phyloP scores from a whole-genome alignment of 2,329 filamentous ascomycete species.

The Chalara sp. region DNA sequence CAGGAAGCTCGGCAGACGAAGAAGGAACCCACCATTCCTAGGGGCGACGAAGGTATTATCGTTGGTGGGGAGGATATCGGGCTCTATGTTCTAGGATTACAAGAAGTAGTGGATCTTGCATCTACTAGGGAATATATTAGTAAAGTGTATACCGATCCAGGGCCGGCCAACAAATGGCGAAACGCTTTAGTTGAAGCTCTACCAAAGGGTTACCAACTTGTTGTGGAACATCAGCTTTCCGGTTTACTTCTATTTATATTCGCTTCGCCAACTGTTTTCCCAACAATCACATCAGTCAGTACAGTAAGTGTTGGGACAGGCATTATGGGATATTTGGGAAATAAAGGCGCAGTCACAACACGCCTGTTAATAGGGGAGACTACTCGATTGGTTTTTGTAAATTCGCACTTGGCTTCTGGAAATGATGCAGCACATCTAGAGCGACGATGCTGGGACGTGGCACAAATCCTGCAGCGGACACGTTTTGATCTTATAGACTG shows the following conservation, averaged over 20 bases:
- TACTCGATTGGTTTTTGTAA: conserved; percentile 82
- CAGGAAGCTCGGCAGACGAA: conserved; percentile 39
- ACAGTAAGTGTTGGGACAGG: conserved; percentile 82
- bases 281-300: conserved; percentile 74
- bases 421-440: conserved; percentile 71
- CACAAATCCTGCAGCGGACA: conserved; percentile 68
- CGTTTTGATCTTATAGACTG: conserved; percentile 70
- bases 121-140: conserved; percentile 72
- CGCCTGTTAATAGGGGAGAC: conserved; percentile 84
- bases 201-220: conserved; percentile 67
- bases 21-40: conserved; percentile 38
- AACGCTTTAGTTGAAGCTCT: conserved; percentile 65
- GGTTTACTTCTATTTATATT: conserved; percentile 82
- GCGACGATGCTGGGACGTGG: conserved; percentile 78
- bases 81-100: conserved; percentile 82
- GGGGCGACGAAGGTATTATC: conserved; percentile 30
- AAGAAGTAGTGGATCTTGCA: conserved; percentile 85
- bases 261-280: conserved; percentile 68
- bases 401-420: conserved; percentile 86
- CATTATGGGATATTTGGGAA: conserved; percentile 86
- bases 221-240: conserved; percentile 79
- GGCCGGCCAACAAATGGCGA: conserved; percentile 72
- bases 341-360: conserved; percentile 84
- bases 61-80: conserved; percentile 65
- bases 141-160: conserved; percentile 64